Percentiles rank a stretch among this genome's conserved stretches.
Conservation (phyloP, 129 eudicot species). For the Flaveria ramosissima region DNA sequence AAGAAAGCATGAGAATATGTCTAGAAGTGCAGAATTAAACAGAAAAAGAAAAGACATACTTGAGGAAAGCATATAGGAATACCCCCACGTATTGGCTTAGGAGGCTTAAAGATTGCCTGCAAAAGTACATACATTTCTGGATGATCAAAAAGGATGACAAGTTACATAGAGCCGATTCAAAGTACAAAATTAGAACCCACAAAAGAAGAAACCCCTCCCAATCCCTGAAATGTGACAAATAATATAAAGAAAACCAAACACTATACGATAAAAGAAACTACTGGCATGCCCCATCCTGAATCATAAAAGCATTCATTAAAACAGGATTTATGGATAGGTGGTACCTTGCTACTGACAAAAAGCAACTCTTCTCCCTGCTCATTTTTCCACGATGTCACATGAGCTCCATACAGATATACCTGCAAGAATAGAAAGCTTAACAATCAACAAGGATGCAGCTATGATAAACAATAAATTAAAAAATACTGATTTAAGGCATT, state of each 20-base stretch:
- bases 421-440: conserved; percentile 37
- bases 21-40: conserved; percentile 5
- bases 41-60: conserved; percentile 39
- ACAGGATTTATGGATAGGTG: background rate
- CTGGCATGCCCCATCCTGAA: background rate
- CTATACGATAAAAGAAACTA: background rate
- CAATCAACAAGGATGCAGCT: conserved; percentile 8
- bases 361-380: conserved; percentile 77
- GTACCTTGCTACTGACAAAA: conserved; percentile 82
- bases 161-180: background rate
- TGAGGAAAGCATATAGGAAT: conserved; percentile 96
- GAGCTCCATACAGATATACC: conserved; percentile 87
- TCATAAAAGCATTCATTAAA: conserved; percentile 13
- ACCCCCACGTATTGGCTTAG: conserved; percentile 88
- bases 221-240: background rate
- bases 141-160: conserved; percentile 26
- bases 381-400: conserved; percentile 92
- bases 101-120: conserved; percentile 83
- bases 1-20: conserved; percentile 25
- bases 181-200: background rate
- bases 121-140: conserved; percentile 14
- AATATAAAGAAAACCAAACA: conserved; percentile 1
- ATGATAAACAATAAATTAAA: background rate
- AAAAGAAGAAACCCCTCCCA: background rate
- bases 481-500: background rate